Evolutionary conservation across 306 rosid genomes (phyloP).

Genomic region (Castanea mollissima): DNA sequence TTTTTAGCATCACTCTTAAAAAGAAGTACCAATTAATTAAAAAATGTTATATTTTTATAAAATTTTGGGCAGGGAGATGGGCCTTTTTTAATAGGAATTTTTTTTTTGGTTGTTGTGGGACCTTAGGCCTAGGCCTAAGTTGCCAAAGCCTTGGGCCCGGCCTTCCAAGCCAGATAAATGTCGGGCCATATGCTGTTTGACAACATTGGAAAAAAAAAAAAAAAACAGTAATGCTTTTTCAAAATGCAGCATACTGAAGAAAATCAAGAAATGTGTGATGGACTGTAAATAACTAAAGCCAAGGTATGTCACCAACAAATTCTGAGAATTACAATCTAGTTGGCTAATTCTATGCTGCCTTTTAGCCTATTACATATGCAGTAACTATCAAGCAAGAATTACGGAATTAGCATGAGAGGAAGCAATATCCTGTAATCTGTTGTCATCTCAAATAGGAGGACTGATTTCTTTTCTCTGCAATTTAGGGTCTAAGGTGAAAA

Average conservation of each 20-base stretch:
- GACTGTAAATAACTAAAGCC: background rate
- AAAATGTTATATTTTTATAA: too few species aligned
- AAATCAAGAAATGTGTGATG: background rate
- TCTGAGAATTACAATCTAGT: background rate
- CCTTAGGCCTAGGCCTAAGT: too few species aligned
- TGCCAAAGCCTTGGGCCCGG: too few species aligned
- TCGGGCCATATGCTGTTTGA: background rate
- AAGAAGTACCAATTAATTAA: too few species aligned
- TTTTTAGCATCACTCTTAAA: too few species aligned
- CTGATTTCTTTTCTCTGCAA: constrained; percentile 48
- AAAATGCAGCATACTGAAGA: background rate
- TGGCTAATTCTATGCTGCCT: background rate
- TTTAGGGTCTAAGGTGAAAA: too few species aligned
- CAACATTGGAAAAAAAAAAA: background rate
- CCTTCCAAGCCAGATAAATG: background rate
- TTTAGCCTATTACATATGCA: background rate
- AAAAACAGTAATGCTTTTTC: background rate
- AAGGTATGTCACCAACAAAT: too few species aligned
- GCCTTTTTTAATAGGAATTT: too few species aligned
- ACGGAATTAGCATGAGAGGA: constrained; percentile 95
- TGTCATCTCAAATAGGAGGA: constrained; percentile 94
- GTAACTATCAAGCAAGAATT: constrained; percentile 30
- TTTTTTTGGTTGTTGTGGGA: too few species aligned
- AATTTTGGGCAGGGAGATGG: too few species aligned
- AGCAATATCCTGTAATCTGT: constrained; percentile 93